These are phyloP conservation scores for Suhomyces taliae DNA, from an alignment of 1,139 yeast genomes.

Conservation along the genomic window DNA sequence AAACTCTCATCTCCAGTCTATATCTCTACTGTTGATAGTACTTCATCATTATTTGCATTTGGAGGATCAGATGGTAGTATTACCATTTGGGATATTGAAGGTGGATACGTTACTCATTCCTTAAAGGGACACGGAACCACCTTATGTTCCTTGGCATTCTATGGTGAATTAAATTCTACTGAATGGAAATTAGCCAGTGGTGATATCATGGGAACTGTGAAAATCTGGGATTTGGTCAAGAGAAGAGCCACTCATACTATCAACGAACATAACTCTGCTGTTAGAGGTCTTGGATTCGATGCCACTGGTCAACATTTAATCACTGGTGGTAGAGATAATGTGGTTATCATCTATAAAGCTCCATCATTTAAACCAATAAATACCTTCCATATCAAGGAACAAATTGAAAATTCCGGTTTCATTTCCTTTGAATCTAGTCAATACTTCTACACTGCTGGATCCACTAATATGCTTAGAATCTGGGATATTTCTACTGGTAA, in stretches of 20 bases:
- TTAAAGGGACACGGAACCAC: conserved; percentile 96
- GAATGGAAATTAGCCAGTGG: conserved; percentile 85
- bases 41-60: conserved; percentile 84
- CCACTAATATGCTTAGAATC: conserved; percentile 61
- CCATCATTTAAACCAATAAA: conserved; percentile 55
- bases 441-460: conserved; percentile 77
- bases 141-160: conserved; percentile 71
- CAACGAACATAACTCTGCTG: conserved; percentile 80
- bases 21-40: conserved; percentile 71
- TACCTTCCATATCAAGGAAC: conserved; percentile 73
- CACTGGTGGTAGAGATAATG: conserved; percentile 88
- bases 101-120: conserved; percentile 85
- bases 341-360: conserved; percentile 61
- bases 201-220: conserved; percentile 81
- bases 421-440: conserved; percentile 35
- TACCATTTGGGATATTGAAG: conserved; percentile 89
- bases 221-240: conserved; percentile 88
- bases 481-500: conserved; percentile 51
- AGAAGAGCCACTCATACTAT: conserved; percentile 65
- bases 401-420: conserved; percentile 82
- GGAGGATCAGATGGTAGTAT: conserved; percentile 96
- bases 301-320: conserved; percentile 55
- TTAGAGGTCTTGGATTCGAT: conserved; percentile 77
- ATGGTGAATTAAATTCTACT: conserved; percentile 67
- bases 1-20: conserved; percentile 78